phyloP scores from a whole-genome alignment of 2,329 filamentous ascomycete genomes.

The Pseudogymnoascus destructans region DNA sequence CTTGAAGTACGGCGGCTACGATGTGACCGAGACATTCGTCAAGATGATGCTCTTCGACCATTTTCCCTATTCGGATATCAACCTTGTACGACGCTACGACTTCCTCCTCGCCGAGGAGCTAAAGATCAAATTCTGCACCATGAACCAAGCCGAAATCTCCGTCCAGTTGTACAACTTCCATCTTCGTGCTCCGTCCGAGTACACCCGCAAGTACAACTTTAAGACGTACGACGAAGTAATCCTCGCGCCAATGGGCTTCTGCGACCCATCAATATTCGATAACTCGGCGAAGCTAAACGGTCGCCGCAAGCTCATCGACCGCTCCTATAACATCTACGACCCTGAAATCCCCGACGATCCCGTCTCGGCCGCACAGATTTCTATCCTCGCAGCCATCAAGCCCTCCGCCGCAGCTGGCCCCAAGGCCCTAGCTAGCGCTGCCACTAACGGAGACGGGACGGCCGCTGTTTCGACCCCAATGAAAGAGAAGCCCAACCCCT shows the following conservation, averaged over 20 bases:
- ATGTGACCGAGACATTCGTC: slow-evolving; percentile 87
- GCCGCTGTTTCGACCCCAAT: slow-evolving; percentile 43
- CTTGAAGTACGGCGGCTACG: slow-evolving; percentile 81
- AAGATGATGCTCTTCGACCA: slow-evolving; percentile 97
- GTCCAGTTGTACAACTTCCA: slow-evolving; percentile 86
- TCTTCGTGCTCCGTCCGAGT: slow-evolving; percentile 72
- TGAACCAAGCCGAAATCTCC: slow-evolving; percentile 79
- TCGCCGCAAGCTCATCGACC: slow-evolving; percentile 67
- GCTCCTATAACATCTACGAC: slow-evolving; percentile 90
- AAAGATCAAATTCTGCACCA: slow-evolving; percentile 83
- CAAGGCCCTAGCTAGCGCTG: slow-evolving; percentile 29
- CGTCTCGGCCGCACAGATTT: slow-evolving; percentile 68
- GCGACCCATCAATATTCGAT: slow-evolving; percentile 78
- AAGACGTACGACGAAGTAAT: slow-evolving; percentile 96
- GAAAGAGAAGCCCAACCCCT: slow-evolving; percentile 51
- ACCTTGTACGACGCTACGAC: slow-evolving; percentile 78
- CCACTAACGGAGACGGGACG: slow-evolving; percentile 26
- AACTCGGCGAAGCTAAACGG: slow-evolving; percentile 66
- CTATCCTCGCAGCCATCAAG: slow-evolving; percentile 45
- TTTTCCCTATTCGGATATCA: slow-evolving; percentile 92
- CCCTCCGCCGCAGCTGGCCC: slow-evolving; percentile 38
- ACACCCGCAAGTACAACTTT: slow-evolving; percentile 86
- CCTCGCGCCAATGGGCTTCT: slow-evolving; percentile 89
- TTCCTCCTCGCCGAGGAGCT: slow-evolving; percentile 89
- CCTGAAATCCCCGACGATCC: slow-evolving; percentile 79